Evolutionary conservation across 225 moss, liverwort and hornwort species (phyloP), one percentile per base, ranked within the genome.

Genomic region (Ulota crispa): DNA sequence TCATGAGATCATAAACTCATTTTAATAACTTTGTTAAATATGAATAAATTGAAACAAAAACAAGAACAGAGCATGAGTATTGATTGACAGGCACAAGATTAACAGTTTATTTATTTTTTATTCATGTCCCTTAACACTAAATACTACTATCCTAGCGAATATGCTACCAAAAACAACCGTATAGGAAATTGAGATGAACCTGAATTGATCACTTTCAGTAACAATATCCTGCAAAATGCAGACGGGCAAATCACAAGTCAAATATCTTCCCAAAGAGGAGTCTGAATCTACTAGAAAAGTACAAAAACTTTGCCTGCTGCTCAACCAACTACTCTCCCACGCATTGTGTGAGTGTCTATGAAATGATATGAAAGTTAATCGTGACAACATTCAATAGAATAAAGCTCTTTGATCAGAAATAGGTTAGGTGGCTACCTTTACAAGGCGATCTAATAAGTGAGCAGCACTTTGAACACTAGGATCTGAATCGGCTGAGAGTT

Each of bases 181-280:
- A 59, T 23, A 36, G 72, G 34, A 63, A 80, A 77, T 45, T 59
- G 81, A 87, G 75, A 47, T 30, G 52, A 62, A 91, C 92, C 92
- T 92, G 86, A 92, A 92, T 87, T 92, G 88, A 85, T 92, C 88
- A 83, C 92, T 89, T 85, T 89, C 92, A 50, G 92, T 92, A 23
- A 92, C 92, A 74, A 92, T 92, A 82, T 92, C 92, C 92, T 92
- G 92, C 81, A 79, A 52, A 72, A 67, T 36, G 56, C 27, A 68
- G 55, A 84, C 68, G 11, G 63, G 42, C 16, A 80, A 76, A 64
- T 60, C 41, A 43, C 72, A 73, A 68, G 73, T 85, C 61, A 85
- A 62, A 70, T 61, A 67, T 75, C 23, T 31, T 65, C 26, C 45
- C 32, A 18, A 77, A 67, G 23, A 37, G 20, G 59, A 78, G 70